Evolutionary conservation across 176 grass and related monocot genomes (phyloP).

Genomic region (Rhynchospora breviuscula): DNA sequence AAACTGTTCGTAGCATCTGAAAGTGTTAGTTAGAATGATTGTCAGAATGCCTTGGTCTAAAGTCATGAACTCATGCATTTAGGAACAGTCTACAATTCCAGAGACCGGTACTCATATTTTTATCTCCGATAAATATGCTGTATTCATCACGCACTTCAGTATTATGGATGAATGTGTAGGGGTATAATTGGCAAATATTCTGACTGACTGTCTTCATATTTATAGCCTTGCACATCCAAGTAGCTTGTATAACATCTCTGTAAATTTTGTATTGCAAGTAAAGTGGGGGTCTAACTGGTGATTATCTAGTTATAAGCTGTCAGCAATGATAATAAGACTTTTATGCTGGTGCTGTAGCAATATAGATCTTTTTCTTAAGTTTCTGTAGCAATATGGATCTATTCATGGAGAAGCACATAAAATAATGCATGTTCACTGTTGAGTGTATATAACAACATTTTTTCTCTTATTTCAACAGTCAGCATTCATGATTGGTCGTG

Average conservation of each 20-base stretch:
- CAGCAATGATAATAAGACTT: background rate
- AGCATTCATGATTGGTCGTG: background rate
- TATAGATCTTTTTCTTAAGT: background rate
- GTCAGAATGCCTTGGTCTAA: background rate
- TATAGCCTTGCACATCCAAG: background rate
- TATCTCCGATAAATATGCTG: background rate
- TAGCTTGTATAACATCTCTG: background rate
- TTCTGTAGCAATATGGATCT: background rate
- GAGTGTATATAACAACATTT: background rate
- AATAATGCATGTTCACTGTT: slow-evolving; percentile 10
- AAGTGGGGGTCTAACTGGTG: background rate
- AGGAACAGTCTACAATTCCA: too few relatives aligned
- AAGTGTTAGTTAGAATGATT: background rate
- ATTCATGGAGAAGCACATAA: background rate
- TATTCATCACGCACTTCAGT: background rate
- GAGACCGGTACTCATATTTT: too few relatives aligned
- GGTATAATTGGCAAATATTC: background rate
- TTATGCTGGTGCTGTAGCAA: slow-evolving; percentile 1
- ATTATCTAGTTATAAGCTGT: background rate
- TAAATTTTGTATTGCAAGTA: background rate
- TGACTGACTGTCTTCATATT: background rate
- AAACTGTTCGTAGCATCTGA: background rate
- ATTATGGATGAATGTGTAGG: background rate
- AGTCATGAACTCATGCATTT: background rate
- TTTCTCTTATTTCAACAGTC: slow-evolving; percentile 1